These are phyloP conservation scores for Cladosporium sp. DNA, from an alignment of 2,329 filamentous ascomycete genomes.

Conservation along the genomic window DNA sequence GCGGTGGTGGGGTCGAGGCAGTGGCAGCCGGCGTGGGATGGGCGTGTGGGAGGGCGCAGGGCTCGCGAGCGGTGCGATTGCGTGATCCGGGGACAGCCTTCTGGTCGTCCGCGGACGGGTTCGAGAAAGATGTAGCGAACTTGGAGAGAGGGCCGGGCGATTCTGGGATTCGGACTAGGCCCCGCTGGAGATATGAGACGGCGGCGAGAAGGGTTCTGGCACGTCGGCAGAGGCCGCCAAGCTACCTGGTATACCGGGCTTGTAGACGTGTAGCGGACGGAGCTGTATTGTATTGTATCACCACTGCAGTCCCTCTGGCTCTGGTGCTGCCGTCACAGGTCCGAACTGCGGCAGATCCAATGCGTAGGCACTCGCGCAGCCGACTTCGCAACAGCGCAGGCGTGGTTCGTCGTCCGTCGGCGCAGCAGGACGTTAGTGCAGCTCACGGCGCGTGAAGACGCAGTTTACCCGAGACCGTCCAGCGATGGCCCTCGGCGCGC, in stretches of 20 bases:
- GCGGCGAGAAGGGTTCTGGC: background rate
- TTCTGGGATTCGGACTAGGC: background rate
- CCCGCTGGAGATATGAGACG: background rate
- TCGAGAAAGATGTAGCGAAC: background rate
- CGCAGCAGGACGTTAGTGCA: too few species aligned
- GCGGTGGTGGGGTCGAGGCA: background rate
- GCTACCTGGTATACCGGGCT: background rate
- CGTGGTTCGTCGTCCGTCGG: too few species aligned
- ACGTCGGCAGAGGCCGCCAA: slow-evolving; percentile 2
- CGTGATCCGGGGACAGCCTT: slow-evolving; percentile 4
- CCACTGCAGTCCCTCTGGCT: background rate
- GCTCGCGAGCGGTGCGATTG: background rate
- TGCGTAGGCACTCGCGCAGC: too few species aligned
- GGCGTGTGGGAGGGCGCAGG: background rate
- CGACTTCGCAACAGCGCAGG: too few species aligned
- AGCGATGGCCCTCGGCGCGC: too few species aligned
- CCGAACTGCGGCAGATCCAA: too few species aligned
- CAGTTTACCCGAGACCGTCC: too few species aligned
- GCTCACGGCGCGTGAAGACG: too few species aligned
- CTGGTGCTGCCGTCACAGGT: too few species aligned
- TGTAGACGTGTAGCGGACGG: background rate
- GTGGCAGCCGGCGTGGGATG: background rate
- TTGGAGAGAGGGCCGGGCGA: background rate
- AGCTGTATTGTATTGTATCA: background rate
- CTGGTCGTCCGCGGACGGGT: background rate